Percentiles rank a stretch among this genome's conserved stretches.
Evolutionary conservation across 202 grass and related monocot genomes (phyloP).

Genomic region (Panicum virgatum): DNA sequence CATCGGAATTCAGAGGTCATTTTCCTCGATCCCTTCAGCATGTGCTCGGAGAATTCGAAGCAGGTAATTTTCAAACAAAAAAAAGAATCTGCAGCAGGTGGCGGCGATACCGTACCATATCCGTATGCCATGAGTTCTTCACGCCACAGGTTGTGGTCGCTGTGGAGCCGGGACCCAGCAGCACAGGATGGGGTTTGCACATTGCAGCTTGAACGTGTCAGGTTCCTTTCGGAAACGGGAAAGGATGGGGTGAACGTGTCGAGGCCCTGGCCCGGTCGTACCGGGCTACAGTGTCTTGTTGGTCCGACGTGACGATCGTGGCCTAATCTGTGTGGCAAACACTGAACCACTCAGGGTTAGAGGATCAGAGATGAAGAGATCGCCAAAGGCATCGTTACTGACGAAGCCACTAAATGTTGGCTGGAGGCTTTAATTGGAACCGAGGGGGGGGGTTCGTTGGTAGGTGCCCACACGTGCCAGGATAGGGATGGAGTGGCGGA

Average conservation of each 20-base stretch:
- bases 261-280: slow-evolving; percentile 20
- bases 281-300: slow-evolving; percentile 21
- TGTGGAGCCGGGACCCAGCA: neutral
- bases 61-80: neutral
- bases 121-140: too few relatives aligned
- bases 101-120: too few relatives aligned
- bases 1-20: neutral
- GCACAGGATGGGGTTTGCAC: neutral
- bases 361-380: neutral
- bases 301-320: slow-evolving; percentile 17
- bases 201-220: slow-evolving; percentile 12
- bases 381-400: neutral
- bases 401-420: neutral
- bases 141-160: neutral
- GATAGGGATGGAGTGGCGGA: neutral
- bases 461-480: neutral
- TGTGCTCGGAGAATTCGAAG: neutral
- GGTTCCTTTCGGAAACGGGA: slow-evolving; percentile 26
- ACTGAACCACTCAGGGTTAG: neutral
- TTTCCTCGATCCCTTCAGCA: slow-evolving; percentile 14
- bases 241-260: slow-evolving; percentile 33
- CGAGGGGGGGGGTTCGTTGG: neutral
- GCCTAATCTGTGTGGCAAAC: slow-evolving; percentile 9
- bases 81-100: neutral
- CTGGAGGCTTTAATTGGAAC: neutral